Conservation (phyloP, 192 early-diverging fungal species). For the Rhizoclosmatium sp. region DNA sequence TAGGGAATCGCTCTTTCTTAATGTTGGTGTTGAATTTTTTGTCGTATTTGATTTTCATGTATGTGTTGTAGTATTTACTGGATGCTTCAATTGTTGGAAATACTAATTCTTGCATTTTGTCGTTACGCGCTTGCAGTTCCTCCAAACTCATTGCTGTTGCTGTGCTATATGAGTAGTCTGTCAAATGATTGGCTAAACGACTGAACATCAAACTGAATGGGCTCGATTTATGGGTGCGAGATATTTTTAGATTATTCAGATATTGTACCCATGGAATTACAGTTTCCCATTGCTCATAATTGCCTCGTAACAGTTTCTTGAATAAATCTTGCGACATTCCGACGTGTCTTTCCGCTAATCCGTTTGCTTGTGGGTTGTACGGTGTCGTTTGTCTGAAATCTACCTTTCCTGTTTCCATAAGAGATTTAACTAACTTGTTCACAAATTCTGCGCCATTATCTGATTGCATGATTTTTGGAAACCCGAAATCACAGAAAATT, state of each 20-base stretch:
- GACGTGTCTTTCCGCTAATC: slow-evolving; percentile 50
- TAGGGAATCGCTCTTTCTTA: slow-evolving; percentile 1
- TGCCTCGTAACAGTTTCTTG: slow-evolving; percentile 37
- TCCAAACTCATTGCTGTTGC: slow-evolving; percentile 1
- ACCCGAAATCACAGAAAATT: slow-evolving; percentile 29
- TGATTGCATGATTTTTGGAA: slow-evolving; percentile 38
- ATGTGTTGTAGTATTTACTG: background rate
- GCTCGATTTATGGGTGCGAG: slow-evolving; percentile 37
- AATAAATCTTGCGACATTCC: slow-evolving; percentile 37
- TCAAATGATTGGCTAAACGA: slow-evolving; percentile 37
- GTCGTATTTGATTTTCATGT: slow-evolving; percentile 2
- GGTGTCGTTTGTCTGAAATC: slow-evolving; percentile 48
- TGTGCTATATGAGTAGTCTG: slow-evolving; percentile 36
- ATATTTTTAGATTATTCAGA: slow-evolving; percentile 45
- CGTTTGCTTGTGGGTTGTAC: slow-evolving; percentile 56
- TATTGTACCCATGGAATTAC: slow-evolving; percentile 49
- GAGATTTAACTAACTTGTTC: slow-evolving; percentile 38
- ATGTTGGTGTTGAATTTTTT: background rate
- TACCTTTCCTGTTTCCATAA: slow-evolving; percentile 27
- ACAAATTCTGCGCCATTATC: slow-evolving; percentile 59
- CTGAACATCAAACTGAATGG: slow-evolving; percentile 59
- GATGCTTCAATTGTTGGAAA: background rate
- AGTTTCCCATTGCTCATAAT: slow-evolving; percentile 39
- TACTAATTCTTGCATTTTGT: slow-evolving; percentile 14
- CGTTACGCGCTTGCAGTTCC: background rate